Evolutionary conservation across 352 stramenopile species (phyloP).

Genomic region (Saprolegnia diclina): DNA sequence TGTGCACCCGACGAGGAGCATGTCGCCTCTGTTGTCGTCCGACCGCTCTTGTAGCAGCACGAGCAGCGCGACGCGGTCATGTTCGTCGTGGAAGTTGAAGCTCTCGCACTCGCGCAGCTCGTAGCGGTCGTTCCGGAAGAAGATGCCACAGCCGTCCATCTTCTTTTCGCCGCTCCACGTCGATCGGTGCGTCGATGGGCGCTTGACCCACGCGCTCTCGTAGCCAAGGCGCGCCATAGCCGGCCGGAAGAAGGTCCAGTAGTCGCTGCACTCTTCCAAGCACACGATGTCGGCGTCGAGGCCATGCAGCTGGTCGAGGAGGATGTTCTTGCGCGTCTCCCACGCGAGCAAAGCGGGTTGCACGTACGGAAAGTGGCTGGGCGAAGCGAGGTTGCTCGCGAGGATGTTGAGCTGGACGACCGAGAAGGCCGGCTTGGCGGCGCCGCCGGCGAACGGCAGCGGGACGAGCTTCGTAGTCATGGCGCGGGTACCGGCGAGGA

Average conservation of each 20-base stretch:
- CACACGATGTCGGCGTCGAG: conserved; percentile 78
- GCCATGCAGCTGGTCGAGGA: conserved; percentile 65
- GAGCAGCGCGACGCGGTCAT: conserved; percentile 81
- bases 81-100: conserved; percentile 81
- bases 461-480: not conserved
- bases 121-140: conserved; percentile 82
- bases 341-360: conserved; percentile 73
- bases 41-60: conserved; percentile 78
- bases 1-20: conserved; percentile 70
- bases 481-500: not conserved
- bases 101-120: conserved; percentile 80
- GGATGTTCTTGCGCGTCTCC: conserved; percentile 71
- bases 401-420: conserved; percentile 69
- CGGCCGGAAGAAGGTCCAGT: conserved; percentile 85
- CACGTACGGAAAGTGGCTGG: conserved; percentile 85
- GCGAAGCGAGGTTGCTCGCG: conserved; percentile 76
- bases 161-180: conserved; percentile 87
- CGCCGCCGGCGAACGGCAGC: conserved; percentile 5
- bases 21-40: conserved; percentile 51
- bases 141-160: conserved; percentile 82
- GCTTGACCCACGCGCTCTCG: conserved; percentile 82
- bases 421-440: conserved; percentile 9
- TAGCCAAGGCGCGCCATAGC: conserved; percentile 67
- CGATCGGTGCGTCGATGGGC: conserved; percentile 75
- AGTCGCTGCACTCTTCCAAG: conserved; percentile 83